phyloP scores from a whole-genome alignment of 2,329 filamentous ascomycete genomes.

The Arthrobotrys megalospora region DNA sequence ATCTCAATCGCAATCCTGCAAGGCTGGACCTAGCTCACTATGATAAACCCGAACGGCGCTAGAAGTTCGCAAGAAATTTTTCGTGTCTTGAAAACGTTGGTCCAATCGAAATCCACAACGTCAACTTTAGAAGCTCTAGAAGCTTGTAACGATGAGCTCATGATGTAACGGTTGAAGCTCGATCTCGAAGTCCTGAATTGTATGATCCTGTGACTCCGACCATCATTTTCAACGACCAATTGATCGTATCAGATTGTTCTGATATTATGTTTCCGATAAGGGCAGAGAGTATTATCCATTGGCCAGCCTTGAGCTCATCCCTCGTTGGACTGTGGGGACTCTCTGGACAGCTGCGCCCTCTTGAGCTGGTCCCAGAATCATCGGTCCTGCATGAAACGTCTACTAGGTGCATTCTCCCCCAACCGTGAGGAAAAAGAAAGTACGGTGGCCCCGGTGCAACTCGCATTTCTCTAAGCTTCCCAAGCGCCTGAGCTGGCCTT shows the following conservation, averaged over 20 bases:
- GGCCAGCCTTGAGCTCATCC: slow-evolving; percentile 41
- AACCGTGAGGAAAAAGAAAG: slow-evolving; percentile 21
- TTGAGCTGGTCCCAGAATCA: slow-evolving; percentile 39
- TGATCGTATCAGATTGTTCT: slow-evolving; percentile 33
- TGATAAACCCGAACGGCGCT: slow-evolving; percentile 53
- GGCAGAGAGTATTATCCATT: slow-evolving; percentile 24
- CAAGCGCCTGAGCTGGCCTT: slow-evolving; percentile 59
- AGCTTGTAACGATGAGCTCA: slow-evolving; percentile 46
- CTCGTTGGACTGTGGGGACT: slow-evolving; percentile 24
- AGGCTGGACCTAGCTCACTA: slow-evolving; percentile 17
- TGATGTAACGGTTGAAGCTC: slow-evolving; percentile 29
- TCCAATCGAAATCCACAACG: slow-evolving; percentile 40
- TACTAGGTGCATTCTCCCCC: slow-evolving; percentile 52
- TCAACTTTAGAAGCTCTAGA: slow-evolving; percentile 15
- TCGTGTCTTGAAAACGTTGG: slow-evolving; percentile 40
- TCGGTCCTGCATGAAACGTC: slow-evolving; percentile 62
- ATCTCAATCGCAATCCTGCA: slow-evolving; percentile 39
- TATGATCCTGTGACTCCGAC: slow-evolving; percentile 54
- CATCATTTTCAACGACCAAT: slow-evolving; percentile 43
- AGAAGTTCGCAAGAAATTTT: slow-evolving; percentile 52
- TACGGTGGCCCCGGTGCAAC: slow-evolving; percentile 46
- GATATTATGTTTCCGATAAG: slow-evolving; percentile 39
- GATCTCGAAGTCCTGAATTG: slow-evolving; percentile 3
- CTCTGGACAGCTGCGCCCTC: slow-evolving; percentile 19
- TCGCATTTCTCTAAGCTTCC: slow-evolving; percentile 38